These are phyloP conservation scores for Metarhizium humberi DNA, from an alignment of 2,329 filamentous ascomycete genomes.

Conservation along the genomic window DNA sequence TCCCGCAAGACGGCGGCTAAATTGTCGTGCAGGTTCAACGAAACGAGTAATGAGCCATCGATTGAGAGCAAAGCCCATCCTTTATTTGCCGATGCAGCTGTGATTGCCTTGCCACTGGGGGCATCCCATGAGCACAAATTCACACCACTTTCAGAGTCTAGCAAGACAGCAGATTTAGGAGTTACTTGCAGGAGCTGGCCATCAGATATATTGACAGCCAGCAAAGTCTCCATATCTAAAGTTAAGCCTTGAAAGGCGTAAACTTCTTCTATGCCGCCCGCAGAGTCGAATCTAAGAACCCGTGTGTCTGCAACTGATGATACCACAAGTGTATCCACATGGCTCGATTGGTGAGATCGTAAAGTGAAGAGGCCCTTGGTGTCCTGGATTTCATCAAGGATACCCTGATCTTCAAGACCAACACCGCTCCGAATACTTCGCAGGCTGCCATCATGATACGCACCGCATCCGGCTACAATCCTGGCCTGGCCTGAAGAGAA, in stretches of 20 bases:
- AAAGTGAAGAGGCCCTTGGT: conserved; percentile 67
- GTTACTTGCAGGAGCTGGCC: conserved; percentile 70
- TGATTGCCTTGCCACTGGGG: conserved; percentile 50
- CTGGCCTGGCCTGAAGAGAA: conserved; percentile 93
- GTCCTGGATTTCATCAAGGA: conserved; percentile 69
- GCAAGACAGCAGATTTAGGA: conserved; percentile 48
- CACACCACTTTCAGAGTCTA: conserved; percentile 49
- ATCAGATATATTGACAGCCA: conserved; percentile 55
- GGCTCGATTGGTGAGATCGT: conserved; percentile 35
- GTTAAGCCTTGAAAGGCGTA: conserved; percentile 63
- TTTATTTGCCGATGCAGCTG: conserved; percentile 66
- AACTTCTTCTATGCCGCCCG: conserved; percentile 79
- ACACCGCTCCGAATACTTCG: conserved; percentile 90
- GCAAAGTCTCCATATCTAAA: conserved; percentile 62
- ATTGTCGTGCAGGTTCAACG: conserved; percentile 52
- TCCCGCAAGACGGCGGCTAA: conserved; percentile 51
- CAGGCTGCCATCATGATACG: conserved; percentile 78
- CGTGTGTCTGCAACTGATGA: conserved; percentile 79
- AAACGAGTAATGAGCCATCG: conserved; percentile 62
- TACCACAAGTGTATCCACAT: conserved; percentile 63
- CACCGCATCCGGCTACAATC: conserved; percentile 87
- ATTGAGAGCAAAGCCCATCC: conserved; percentile 64
- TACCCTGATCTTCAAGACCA: conserved; percentile 77
- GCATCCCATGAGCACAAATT: conserved; percentile 50
- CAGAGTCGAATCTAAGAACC: conserved; percentile 64